Conservation (phyloP, 768 basidiomycete genomes). For the Daedaleopsis sinensis region DNA sequence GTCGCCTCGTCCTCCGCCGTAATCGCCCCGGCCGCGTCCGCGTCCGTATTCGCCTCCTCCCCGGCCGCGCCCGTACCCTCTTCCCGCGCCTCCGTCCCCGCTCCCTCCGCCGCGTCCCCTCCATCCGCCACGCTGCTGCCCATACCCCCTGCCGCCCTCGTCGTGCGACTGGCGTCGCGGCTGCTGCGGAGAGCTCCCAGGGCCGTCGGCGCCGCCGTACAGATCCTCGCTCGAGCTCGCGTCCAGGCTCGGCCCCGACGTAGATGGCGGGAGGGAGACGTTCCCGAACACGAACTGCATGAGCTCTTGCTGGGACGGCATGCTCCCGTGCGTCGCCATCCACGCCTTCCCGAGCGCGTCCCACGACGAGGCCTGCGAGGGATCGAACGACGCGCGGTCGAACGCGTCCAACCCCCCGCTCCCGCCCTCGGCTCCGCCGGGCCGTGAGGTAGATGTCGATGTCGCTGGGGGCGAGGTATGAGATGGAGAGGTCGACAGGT, state of each 20-base stretch:
- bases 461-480: constrained; percentile 3
- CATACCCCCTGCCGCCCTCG: neutral
- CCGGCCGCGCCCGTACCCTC: constrained; percentile 33
- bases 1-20: neutral
- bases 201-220: neutral
- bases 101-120: constrained; percentile 11
- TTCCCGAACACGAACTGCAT: constrained; percentile 65
- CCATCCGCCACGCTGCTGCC: constrained; percentile 24
- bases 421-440: neutral
- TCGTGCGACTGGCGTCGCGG: neutral
- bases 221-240: too few species aligned
- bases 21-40: neutral
- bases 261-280: neutral
- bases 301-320: constrained; percentile 75
- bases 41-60: constrained; percentile 11
- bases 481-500: neutral
- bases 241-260: neutral
- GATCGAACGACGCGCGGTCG: constrained; percentile 74
- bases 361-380: constrained; percentile 75
- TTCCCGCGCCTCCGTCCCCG: constrained; percentile 3
- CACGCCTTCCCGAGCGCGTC: constrained; percentile 80
- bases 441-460: constrained; percentile 7
- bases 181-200: neutral
- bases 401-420: constrained; percentile 68
- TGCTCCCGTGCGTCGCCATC: constrained; percentile 65